Evolutionary conservation across 805 yeast species (phyloP).

Genomic region (Yarrowia alimentaria): DNA sequence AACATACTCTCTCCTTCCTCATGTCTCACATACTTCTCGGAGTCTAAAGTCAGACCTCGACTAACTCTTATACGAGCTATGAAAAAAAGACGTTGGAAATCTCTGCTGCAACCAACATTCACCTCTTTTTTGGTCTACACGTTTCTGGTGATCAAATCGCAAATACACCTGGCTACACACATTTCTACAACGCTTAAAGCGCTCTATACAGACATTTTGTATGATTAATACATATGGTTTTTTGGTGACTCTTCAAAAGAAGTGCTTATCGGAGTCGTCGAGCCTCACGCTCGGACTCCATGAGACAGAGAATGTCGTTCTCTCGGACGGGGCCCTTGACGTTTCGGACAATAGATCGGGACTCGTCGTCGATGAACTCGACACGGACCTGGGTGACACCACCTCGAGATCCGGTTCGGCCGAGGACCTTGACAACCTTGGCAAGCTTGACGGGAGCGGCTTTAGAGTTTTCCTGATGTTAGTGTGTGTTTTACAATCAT

Average conservation of each 20-base stretch:
- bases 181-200: neutral
- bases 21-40: too few species aligned
- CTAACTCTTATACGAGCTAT: too few species aligned
- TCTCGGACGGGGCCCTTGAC: slow-evolving; percentile 98
- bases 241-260: neutral
- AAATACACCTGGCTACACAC: too few species aligned
- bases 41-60: too few species aligned
- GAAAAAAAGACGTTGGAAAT: too few species aligned
- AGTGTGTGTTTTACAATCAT: too few species aligned
- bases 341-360: slow-evolving; percentile 96
- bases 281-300: slow-evolving; percentile 99
- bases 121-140: too few species aligned
- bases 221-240: slow-evolving; percentile 27
- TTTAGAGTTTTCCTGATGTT: slow-evolving; percentile 25
- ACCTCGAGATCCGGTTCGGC: slow-evolving; percentile 99
- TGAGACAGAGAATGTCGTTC: slow-evolving; percentile 96
- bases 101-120: too few species aligned
- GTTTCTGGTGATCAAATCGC: too few species aligned
- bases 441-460: slow-evolving; percentile 90
- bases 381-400: slow-evolving; percentile 99
- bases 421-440: slow-evolving; percentile 98
- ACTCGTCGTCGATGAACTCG: slow-evolving; percentile 91
- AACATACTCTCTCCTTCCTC: too few species aligned
- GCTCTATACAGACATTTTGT: slow-evolving; percentile 14
- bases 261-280: slow-evolving; percentile 47